Evolutionary conservation across 192 early-diverging fungal genomes (phyloP), one percentile per base, ranked within the genome.

Genomic region (Umbelopsis sp.): DNA sequence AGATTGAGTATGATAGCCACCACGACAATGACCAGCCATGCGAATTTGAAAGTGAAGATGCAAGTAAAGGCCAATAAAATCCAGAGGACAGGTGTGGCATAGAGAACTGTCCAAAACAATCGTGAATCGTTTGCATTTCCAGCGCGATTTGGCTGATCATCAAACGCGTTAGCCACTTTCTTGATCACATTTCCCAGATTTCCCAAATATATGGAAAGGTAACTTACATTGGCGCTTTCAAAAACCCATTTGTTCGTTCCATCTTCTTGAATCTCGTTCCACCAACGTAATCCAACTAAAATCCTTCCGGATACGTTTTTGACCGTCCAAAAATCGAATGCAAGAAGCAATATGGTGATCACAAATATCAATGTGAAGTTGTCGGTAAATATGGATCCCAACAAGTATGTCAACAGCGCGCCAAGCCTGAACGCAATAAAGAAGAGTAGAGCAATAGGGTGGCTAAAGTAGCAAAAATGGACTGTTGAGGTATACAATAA

Each of bases 251-350:
- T 91, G 71, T 92, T 96, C 3, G 93, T 88, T 34, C 98, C 98
- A 80, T 98, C 98, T 52, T 97, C 96, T 53, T 88, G 87, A 72
- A 98, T 95, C 80, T 98, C 94, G 82, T 97, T 99, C 98, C 98
- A 99, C 98, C 98, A 99, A 71, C 98, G 88, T 67, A 99, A 81
- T 22, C 98, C 98, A 16, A 99, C 98, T 51, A 99, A 85, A 45
- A 98, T 82, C 56, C 98, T 89, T 0, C 98, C 98, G 24, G 96
- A 92, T 22, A 99, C 93, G 77, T 99, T 99, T 80, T 99, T 99
- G 20, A 98, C 96, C 0, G 95, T 98, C 97, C 97, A 99, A 77
- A 99, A 99, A 69, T 99, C 97, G 81, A 98, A 96, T 6, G 95
- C 89, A 36, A 99, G 89, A 29, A 95, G 84, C 41, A 99, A 85